These are phyloP conservation scores for Panaeolus papilionaceus DNA, from an alignment of 768 basidiomycete species.

Conservation along the genomic window DNA sequence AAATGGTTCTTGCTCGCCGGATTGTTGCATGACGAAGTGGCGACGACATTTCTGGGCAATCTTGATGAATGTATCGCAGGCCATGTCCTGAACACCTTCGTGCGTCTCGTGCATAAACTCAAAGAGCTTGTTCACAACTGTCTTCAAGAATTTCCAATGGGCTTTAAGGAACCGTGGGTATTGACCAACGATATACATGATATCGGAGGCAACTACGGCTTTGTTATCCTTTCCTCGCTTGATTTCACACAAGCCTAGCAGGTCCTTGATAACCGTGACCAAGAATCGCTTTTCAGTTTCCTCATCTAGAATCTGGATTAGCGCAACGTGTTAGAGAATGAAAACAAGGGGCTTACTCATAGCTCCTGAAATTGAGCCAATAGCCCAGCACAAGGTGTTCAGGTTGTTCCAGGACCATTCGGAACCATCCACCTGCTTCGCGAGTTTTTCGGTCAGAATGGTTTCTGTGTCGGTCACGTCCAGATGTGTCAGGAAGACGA, in stretches of 20 bases:
- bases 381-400: conserved; percentile 99
- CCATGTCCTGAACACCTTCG: conserved; percentile 99
- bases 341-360: conserved; percentile 78
- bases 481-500: conserved; percentile 97
- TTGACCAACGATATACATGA: conserved; percentile 99
- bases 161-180: conserved; percentile 99
- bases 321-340: conserved; percentile 5
- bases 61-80: conserved; percentile 99
- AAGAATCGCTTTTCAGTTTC: conserved; percentile 99
- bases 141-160: conserved; percentile 99
- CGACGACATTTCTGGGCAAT: conserved; percentile 98
- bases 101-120: conserved; percentile 99
- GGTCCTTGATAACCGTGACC: conserved; percentile 98
- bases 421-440: conserved; percentile 95
- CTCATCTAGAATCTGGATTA: conserved; percentile 66
- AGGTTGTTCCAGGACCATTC: conserved; percentile 99
- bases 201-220: conserved; percentile 94
- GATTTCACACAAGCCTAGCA: conserved; percentile 96
- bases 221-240: conserved; percentile 99
- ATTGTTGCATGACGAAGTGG: conserved; percentile 99
- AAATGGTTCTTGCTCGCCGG: conserved; percentile 96
- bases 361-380: conserved; percentile 97
- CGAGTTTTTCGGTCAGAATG: conserved; percentile 95
- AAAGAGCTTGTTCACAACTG: conserved; percentile 98
- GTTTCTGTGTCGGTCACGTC: conserved; percentile 97